phyloP scores from a whole-genome alignment of 2,329 filamentous ascomycete species.

The Acrocalymma vagum region DNA sequence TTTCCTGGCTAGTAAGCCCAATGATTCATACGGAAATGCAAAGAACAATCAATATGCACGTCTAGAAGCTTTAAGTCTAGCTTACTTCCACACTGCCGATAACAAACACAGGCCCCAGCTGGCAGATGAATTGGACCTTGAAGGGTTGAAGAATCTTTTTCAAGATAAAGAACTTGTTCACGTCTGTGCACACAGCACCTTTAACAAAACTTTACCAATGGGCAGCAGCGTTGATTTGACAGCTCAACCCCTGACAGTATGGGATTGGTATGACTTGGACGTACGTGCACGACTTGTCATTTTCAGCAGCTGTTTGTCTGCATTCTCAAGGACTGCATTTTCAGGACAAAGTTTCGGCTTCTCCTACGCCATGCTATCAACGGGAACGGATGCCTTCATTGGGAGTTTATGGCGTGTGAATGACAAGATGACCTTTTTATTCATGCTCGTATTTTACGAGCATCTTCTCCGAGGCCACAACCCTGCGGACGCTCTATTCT shows the following conservation, averaged over 20 bases:
- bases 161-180: conserved; percentile 13
- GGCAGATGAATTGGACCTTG: conserved; percentile 11
- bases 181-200: conserved; percentile 17
- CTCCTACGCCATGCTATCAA: conserved; percentile 12
- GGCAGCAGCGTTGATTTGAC: conserved; percentile 10
- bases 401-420: conserved; percentile 20
- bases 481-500: conserved; percentile 11
- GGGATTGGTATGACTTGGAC: conserved; percentile 10
- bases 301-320: conserved; percentile 19
- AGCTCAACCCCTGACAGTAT: conserved; percentile 13
- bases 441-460: conserved; percentile 21
- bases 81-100: no score
- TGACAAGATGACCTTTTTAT: conserved; percentile 11
- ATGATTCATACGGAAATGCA: no score
- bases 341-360: conserved; percentile 16
- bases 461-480: conserved; percentile 6
- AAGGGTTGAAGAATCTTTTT: conserved; percentile 8
- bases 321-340: conserved; percentile 12
- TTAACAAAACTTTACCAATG: conserved; percentile 8
- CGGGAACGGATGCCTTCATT: conserved; percentile 13
- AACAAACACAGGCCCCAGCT: conserved; percentile 9
- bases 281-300: conserved; percentile 17
- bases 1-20: conserved; percentile 13
- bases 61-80: no score
- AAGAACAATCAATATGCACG: no score